Conservation (phyloP, 495 filamentous ascomycete genomes). For the Pyronema domesticum region DNA sequence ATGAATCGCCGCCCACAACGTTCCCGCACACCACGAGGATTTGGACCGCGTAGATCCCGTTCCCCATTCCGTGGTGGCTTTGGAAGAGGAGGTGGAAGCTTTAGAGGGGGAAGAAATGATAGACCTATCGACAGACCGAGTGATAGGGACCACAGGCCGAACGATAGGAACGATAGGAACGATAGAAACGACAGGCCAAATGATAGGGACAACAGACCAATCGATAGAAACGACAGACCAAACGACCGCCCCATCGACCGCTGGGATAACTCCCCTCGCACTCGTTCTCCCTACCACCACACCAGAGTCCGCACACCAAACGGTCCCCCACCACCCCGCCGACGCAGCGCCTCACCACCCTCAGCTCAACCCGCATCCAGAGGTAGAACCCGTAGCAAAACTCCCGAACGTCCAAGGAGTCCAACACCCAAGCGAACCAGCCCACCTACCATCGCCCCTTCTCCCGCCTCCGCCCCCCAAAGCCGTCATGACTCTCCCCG, state of each 20-base stretch:
- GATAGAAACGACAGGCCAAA: too few relatives aligned
- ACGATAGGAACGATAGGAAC: too few relatives aligned
- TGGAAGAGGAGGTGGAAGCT: slow-evolving; percentile 11
- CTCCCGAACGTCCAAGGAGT: slow-evolving; percentile 3
- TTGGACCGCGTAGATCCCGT: slow-evolving; percentile 10
- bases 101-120: slow-evolving; percentile 5
- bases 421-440: slow-evolving; percentile 15
- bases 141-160: too few relatives aligned
- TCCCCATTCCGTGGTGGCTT: slow-evolving; percentile 15
- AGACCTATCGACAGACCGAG: too few relatives aligned
- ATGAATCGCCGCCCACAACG: slow-evolving; percentile 10
- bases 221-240: slow-evolving; percentile 8
- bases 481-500: slow-evolving; percentile 14
- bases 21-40: slow-evolving; percentile 14
- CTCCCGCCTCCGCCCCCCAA: slow-evolving; percentile 15
- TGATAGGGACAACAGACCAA: background rate
- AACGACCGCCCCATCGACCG: slow-evolving; percentile 4
- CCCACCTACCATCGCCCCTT: slow-evolving; percentile 14
- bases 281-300: slow-evolving; percentile 14
- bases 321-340: slow-evolving; percentile 12
- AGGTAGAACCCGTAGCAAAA: background rate
- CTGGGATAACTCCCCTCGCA: slow-evolving; percentile 11
- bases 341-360: slow-evolving; percentile 15
- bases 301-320: background rate
- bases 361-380: slow-evolving; percentile 8